Evolutionary conservation across 2,329 filamentous ascomycete genomes (phyloP), one percentile per base, ranked within the genome.

Genomic region (Aureobasidium uvarum): DNA sequence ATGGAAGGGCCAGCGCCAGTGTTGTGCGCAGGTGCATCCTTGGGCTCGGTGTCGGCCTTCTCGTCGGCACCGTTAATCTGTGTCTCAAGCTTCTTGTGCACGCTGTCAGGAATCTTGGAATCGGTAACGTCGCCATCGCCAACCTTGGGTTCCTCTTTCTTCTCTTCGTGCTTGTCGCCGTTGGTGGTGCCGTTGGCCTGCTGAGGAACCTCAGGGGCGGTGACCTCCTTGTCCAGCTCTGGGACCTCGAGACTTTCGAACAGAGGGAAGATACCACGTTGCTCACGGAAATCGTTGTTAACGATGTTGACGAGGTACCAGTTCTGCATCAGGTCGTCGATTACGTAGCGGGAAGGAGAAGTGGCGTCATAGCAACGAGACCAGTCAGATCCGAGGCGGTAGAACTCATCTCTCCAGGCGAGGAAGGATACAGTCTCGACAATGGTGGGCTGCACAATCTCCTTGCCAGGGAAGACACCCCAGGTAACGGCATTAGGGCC

Each of bases 361-460:
- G 82, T 82, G 67, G 88, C 83, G 43, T 92, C 86, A 74, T 96
- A 92, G 76, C 95, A 99, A 73, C 91, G 91, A 25, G 91, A 91
- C 95, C 95, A 99, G 74, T 99, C 93, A 66, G 89, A 85, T 64
- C 95, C 95, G 11, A 99, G 84, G 67, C 91, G 87, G 82, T 92
- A 99, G 18, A 96, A 96, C 78, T 99, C 95, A 71, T 99, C 95
- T 79, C 96, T 96, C 95, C 95, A 99, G 2, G 95, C 95, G 63
- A 99, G 82, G 84, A 99, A 99, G 76, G 91, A 96, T 76, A 99
- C 89, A 20, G 91, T 96, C 80, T 99, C 95, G 62, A 99, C 95
- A 72, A 99, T 97, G n/a, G 95, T 99, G 16, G 95, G 95, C 77
- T 99, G 95, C n/a, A 99, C 93, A 74, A 99, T 97, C 78, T 99